Evolutionary conservation across 208 protist genomes (phyloP).

Genomic region (Trypanosoma theileri): DNA sequence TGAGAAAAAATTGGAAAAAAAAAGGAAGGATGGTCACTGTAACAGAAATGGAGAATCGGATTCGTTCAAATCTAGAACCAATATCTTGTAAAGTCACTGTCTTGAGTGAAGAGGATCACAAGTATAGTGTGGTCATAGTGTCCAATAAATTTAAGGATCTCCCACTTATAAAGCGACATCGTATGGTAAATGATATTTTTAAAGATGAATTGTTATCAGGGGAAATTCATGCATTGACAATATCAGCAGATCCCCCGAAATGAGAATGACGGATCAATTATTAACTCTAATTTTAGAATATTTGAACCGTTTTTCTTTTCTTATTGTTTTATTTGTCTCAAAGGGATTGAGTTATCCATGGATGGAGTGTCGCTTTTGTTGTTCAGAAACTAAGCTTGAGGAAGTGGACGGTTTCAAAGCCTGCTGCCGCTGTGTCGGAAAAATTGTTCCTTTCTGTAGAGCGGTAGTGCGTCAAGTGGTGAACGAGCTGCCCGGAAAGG

Average conservation of each 20-base stretch:
- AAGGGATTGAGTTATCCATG: constrained; percentile 2
- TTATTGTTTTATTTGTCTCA: constrained; percentile 48
- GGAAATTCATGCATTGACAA: constrained; percentile 73
- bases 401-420: constrained; percentile 17
- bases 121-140: constrained; percentile 66
- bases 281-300: too few relatives aligned
- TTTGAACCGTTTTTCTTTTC: constrained; percentile 24
- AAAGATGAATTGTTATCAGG: constrained; percentile 65
- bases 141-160: constrained; percentile 52
- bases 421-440: constrained; percentile 14
- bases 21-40: constrained; percentile 26
- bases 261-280: not conserved
- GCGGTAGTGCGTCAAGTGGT: constrained; percentile 12
- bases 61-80: constrained; percentile 41
- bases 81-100: constrained; percentile 40
- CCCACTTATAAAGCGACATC: constrained; percentile 64
- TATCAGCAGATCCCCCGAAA: constrained; percentile 50
- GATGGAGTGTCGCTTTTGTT: constrained; percentile 21
- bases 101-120: constrained; percentile 51
- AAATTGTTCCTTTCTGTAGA: constrained; percentile 21
- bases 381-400: constrained; percentile 11
- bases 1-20: not conserved
- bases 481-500: not conserved
- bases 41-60: constrained; percentile 32
- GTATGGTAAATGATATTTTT: constrained; percentile 74